Evolutionary conservation across 2,329 filamentous ascomycete species (phyloP), one percentile per base, ranked within the genome.

Genomic region (Cladorrhinum sp.): DNA sequence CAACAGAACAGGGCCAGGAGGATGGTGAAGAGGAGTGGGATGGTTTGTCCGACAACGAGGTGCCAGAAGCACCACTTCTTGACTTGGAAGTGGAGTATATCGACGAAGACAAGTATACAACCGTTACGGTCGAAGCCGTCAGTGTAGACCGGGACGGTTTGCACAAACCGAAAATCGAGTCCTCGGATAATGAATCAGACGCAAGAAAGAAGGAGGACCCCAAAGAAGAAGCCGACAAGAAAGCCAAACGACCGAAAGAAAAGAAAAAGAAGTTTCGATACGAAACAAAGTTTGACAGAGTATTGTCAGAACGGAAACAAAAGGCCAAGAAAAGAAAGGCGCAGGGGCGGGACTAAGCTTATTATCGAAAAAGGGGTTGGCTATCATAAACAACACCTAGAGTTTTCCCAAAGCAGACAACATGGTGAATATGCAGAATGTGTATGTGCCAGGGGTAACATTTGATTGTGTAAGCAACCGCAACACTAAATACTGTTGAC

Each of bases 81-180:
- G 87, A 96, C 71, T 87, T 91, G 67, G 90, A 96, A 73, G 92
- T 93, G 67, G 92, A 98, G 74, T 99, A 97, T 76, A 85, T 97
- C 66, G 95, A 99, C 74, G 95, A 98, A 73, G 93, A 97, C 74
- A 90, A 90, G 72, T 97, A 92, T 73, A 98, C 95, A 0, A 96
- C 92, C 0, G 95, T 99, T 24, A 97, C 91, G 0, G 87, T 99
- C 1, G 93, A 97, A 73, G 89, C 90, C 10, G 92, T 99, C 67
- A 89, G 88, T 64, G 84, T 96, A 16, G 88, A 89, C 12, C 85
- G 85, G 66, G 86, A 92, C 58, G 91, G 91, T 0, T 77, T 96
- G 52, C 81, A 85, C 60, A 87, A 84, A 67, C 79, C 80, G n/a
- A 59, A 64, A 60, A 50, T 59, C 0, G 53, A 70, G 61, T 71